Percentiles rank a stretch among this genome's conserved stretches.
Evolutionary conservation across 345 rosid species (phyloP).

Genomic region (Rubroshorea leprosula): DNA sequence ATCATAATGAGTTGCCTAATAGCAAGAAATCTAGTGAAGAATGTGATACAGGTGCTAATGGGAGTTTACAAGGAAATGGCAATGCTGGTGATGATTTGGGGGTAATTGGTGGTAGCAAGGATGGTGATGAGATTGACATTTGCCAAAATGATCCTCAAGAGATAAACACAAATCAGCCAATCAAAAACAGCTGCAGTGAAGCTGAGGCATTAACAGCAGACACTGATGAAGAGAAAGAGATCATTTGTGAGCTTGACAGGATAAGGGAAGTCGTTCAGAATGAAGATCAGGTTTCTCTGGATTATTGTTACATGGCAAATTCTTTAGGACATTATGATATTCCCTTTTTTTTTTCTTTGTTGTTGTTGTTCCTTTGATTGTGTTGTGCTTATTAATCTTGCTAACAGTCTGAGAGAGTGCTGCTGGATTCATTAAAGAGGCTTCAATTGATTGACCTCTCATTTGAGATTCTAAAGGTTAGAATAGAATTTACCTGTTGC

Average conservation of each 20-base stretch:
- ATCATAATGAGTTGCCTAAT: not conserved
- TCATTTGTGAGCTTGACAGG: not conserved
- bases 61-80: not conserved
- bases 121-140: too few species aligned
- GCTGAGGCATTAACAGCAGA: not conserved
- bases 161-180: too few species aligned
- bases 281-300: not conserved
- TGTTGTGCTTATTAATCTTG: not conserved
- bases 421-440: not conserved
- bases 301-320: not conserved
- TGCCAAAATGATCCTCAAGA: too few species aligned
- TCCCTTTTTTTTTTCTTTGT: too few species aligned
- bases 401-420: not conserved
- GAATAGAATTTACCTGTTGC: not conserved
- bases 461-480: not conserved
- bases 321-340: not conserved
- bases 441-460: not conserved
- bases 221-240: not conserved
- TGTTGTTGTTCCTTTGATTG: not conserved
- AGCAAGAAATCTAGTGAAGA: not conserved
- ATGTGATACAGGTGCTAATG: too few species aligned
- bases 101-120: too few species aligned
- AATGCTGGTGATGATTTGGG: not conserved
- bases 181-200: too few species aligned
- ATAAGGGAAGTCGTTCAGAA: not conserved